These are phyloP conservation scores for Kwoniella dejecticola DNA, from an alignment of 768 basidiomycete genomes.

Conservation along the genomic window DNA sequence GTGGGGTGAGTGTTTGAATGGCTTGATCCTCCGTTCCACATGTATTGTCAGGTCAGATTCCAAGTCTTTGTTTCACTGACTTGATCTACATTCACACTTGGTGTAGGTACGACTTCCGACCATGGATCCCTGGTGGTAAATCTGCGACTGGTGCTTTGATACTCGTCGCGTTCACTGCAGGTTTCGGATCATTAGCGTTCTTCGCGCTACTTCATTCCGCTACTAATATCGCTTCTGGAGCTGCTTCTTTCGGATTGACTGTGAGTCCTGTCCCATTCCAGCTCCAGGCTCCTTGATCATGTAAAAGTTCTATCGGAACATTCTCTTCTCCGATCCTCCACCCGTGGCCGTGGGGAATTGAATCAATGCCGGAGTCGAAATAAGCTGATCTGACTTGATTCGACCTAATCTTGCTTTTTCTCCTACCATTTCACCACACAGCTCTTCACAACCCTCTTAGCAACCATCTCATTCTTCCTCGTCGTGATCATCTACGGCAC, in stretches of 20 bases:
- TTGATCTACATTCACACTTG: no score
- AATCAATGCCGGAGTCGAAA: no score
- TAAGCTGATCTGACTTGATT: no score
- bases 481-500: conserved; percentile 42
- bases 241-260: conserved; percentile 32
- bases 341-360: no score
- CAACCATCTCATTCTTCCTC: conserved; percentile 47
- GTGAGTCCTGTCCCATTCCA: no score
- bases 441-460: conserved; percentile 38
- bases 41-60: no score
- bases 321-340: no score
- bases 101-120: conserved; percentile 35
- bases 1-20: conserved; percentile 36
- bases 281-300: background rate
- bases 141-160: conserved; percentile 43
- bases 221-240: conserved; percentile 25
- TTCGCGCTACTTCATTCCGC: conserved; percentile 31
- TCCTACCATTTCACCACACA: background rate
- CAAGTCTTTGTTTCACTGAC: no score
- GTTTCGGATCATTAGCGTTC: conserved; percentile 42
- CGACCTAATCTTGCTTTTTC: no score
- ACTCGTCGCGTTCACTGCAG: conserved; percentile 48
- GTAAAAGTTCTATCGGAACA: background rate
- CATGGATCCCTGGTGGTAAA: conserved; percentile 29
- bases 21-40: background rate